Percentiles rank a stretch among this genome's conserved stretches.
phyloP scores from a whole-genome alignment of 106 monocot species.

The Acanthochlamys bracteata region DNA sequence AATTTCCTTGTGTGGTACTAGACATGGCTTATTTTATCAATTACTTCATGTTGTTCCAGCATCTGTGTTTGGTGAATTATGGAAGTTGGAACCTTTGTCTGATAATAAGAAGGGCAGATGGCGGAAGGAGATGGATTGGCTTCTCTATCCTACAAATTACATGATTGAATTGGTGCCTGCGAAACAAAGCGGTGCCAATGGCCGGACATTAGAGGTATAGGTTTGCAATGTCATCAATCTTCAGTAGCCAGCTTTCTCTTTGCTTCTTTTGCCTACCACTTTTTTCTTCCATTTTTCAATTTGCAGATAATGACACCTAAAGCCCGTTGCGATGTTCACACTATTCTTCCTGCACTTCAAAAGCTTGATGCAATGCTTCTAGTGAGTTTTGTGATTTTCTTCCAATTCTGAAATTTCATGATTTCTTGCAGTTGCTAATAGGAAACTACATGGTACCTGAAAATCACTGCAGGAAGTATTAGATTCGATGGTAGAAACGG shows the following conservation, averaged over 20 bases:
- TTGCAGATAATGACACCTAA: slow-evolving; percentile 95
- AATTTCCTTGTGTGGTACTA: not conserved
- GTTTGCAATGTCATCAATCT: not conserved
- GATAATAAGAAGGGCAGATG: slow-evolving; percentile 78
- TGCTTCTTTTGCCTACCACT: not conserved
- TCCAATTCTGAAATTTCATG: too few species aligned
- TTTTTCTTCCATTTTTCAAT: slow-evolving; percentile 4
- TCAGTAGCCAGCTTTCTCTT: not conserved
- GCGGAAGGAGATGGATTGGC: slow-evolving; percentile 89
- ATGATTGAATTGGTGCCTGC: slow-evolving; percentile 95
- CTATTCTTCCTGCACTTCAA: slow-evolving; percentile 80
- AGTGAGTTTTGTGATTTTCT: slow-evolving; percentile 26
- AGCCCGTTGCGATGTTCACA: slow-evolving; percentile 72
- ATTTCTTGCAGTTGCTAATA: too few species aligned
- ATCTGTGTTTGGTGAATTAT: slow-evolving; percentile 74
- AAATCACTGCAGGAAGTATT: slow-evolving; percentile 60
- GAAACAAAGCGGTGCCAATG: slow-evolving; percentile 72
- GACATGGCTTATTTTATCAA: not conserved
- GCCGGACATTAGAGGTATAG: slow-evolving; percentile 64
- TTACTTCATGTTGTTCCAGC: slow-evolving; percentile 20
- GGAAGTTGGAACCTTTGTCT: slow-evolving; percentile 85
- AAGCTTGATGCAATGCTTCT: slow-evolving; percentile 92
- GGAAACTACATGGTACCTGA: too few species aligned
- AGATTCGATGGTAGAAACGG: slow-evolving; percentile 75
- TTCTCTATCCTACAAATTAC: slow-evolving; percentile 80